Evolutionary conservation across 2,329 filamentous ascomycete species (phyloP), one percentile per base, ranked within the genome.

Genomic region (Stromatinia cepivora): DNA sequence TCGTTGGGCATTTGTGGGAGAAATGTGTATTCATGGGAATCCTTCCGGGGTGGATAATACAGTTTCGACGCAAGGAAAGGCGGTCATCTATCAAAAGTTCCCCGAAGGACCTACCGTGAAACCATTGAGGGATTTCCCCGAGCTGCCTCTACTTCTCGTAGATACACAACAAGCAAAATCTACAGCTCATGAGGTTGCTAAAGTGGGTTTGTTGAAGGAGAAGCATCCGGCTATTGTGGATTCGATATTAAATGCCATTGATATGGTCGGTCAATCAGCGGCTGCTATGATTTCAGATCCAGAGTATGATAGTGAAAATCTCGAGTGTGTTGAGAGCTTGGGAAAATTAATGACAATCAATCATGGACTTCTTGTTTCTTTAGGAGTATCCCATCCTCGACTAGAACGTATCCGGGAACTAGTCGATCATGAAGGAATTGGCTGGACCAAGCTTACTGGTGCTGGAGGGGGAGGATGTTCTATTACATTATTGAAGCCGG

Each of bases 11-110:
- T 98, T 97, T 80, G 95, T 99, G 0, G 91, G 91, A 34, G 95
- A 99, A 80, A 91, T 98, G 88, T 95, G 93, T 81, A 97, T 98
- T 72, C 95, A 99, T 78, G 95, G 94, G 50, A 98, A 97, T 77
- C 95, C 95, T 0, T 97, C 93, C 0, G 95, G 95, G 0, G 92
- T 99, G 56, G 95, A 99, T 81, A 99, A 99, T 80, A 99, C 95
- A 3, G 94, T 99, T 39, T 87, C 94, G 17, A 92, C 94, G 17
- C 92, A 96, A 76, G 95, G 95, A 69, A 97, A 97, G 81, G 95
- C 94, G 0, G 93, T 99, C 1, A 84, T 98, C 3, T 99, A 97
- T 81, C 90, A 94, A 76, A 87, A 94, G 66, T 86, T 84, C 79
- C 84, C 84, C 70, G 90, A 90, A 77, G 92, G 94, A 3, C 93